phyloP scores from a whole-genome alignment of 1,284 basidiomycete species.

The Papiliotrema laurentii region DNA sequence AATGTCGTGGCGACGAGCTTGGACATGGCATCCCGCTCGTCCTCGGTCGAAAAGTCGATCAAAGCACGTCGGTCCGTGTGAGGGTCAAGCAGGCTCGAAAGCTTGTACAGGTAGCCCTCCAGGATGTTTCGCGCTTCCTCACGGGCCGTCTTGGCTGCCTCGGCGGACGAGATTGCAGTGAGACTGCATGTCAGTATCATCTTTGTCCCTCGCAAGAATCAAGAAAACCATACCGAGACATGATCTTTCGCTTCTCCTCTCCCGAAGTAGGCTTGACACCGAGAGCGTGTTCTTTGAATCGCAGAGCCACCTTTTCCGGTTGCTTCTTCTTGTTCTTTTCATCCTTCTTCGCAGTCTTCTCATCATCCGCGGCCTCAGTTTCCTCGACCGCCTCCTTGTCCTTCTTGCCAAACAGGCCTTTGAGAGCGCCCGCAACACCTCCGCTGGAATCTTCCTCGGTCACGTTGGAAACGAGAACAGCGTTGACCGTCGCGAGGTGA shows the following conservation, averaged over 20 bases:
- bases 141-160: slow-evolving; percentile 67
- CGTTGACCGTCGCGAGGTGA: slow-evolving; percentile 65
- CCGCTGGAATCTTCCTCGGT: slow-evolving; percentile 65
- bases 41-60: slow-evolving; percentile 67
- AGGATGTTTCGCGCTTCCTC: slow-evolving; percentile 90
- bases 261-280: slow-evolving; percentile 66
- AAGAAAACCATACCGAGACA: slow-evolving; percentile 56
- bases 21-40: slow-evolving; percentile 64
- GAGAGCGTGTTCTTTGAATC: slow-evolving; percentile 59
- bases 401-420: slow-evolving; percentile 67
- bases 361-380: slow-evolving; percentile 46
- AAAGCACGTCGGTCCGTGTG: slow-evolving; percentile 61
- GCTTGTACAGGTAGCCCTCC: slow-evolving; percentile 85
- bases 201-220: background rate
- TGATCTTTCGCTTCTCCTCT: slow-evolving; percentile 65
- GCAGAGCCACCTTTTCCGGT: slow-evolving; percentile 51
- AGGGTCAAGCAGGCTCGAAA: slow-evolving; percentile 74
- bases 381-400: slow-evolving; percentile 26
- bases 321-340: slow-evolving; percentile 39
- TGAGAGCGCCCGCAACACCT: slow-evolving; percentile 68
- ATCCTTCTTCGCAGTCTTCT: slow-evolving; percentile 20
- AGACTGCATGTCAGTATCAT: slow-evolving; percentile 55
- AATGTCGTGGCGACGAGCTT: slow-evolving; percentile 66
- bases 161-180: slow-evolving; percentile 70
- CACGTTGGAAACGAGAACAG: slow-evolving; percentile 61